A percentile compares a stretch with the other conserved stretches of the same genome.
Conservation (phyloP, 306 rosid genomes). For the Lathyrus oleraceus region DNA sequence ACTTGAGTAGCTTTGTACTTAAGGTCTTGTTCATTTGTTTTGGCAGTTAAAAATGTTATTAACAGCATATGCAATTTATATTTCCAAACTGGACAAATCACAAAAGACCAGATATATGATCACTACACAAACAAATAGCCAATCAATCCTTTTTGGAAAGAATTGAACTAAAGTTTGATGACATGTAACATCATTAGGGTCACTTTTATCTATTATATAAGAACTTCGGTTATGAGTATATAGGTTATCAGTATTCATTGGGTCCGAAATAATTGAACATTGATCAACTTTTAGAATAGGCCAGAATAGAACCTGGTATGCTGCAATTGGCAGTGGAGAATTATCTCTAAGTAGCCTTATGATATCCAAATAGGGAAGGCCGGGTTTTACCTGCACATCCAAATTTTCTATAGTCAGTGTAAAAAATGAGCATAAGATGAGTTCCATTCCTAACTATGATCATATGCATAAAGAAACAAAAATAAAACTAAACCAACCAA, state of each 20-base stretch:
- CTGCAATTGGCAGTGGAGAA: conserved; percentile 88
- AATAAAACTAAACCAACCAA: conserved; percentile 61
- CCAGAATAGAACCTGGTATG: conserved; percentile 74
- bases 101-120: not conserved
- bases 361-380: conserved; percentile 89
- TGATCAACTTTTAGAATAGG: conserved; percentile 28
- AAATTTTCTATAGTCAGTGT: conserved; percentile 16
- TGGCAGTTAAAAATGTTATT: not conserved
- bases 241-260: not conserved
- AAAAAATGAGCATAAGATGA: conserved; percentile 15
- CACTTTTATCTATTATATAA: conserved; percentile 1
- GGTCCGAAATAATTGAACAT: not conserved
- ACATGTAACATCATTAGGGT: not conserved
- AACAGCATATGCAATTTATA: not conserved
- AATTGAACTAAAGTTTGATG: not conserved
- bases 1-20: not conserved
- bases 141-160: not conserved
- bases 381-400: conserved; percentile 84
- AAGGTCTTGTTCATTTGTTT: conserved; percentile 2
- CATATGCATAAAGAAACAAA: not conserved
- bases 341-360: conserved; percentile 82
- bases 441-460: conserved; percentile 1
- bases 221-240: conserved; percentile 4
- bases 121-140: conserved; percentile 6
- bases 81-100: not conserved